Evolutionary conservation across 2,329 filamentous ascomycete species (phyloP).

Genomic region (Bipolaris cookei): DNA sequence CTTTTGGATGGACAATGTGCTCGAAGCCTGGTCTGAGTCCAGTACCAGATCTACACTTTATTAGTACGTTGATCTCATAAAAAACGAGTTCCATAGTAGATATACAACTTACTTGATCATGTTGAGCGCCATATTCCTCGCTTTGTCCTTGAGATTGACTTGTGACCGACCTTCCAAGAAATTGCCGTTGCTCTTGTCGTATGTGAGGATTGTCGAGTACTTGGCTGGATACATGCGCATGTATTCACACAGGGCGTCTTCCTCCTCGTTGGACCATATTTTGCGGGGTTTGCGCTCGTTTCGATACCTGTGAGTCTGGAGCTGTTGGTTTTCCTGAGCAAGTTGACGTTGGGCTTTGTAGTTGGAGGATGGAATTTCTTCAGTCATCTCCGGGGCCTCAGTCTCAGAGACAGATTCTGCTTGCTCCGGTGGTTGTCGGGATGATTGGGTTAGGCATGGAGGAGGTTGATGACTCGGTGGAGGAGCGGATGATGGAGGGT

Average conservation of each 20-base stretch:
- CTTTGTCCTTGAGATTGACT: constrained; percentile 59
- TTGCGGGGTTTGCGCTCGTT: constrained; percentile 26
- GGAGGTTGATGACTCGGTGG: constrained; percentile 42
- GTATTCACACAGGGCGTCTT: constrained; percentile 54
- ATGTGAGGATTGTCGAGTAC: constrained; percentile 56
- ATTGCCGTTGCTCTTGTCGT: constrained; percentile 24
- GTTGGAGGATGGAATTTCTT: constrained; percentile 27
- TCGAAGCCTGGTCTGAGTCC: constrained; percentile 41
- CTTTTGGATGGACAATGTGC: constrained; percentile 23
- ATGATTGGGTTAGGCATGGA: constrained; percentile 1
- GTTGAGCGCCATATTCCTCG: constrained; percentile 48
- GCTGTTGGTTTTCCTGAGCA: constrained; percentile 23
- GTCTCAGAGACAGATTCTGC: constrained; percentile 33
- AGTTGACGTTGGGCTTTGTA: constrained; percentile 26
- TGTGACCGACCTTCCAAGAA: constrained; percentile 53
- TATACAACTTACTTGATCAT: constrained; percentile 48
- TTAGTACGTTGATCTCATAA: constrained; percentile 14
- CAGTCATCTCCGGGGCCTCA: constrained; percentile 37
- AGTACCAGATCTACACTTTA: constrained; percentile 31
- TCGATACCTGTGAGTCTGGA: constrained; percentile 2
- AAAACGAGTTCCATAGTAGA: neutral
- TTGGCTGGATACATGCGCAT: constrained; percentile 55
- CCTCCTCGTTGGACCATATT: constrained; percentile 42
- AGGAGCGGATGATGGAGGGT: constrained; percentile 27
- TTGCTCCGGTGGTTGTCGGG: constrained; percentile 9